These are phyloP conservation scores for Biscogniauxia marginata DNA, from an alignment of 2,329 filamentous ascomycete genomes.

Conservation along the genomic window DNA sequence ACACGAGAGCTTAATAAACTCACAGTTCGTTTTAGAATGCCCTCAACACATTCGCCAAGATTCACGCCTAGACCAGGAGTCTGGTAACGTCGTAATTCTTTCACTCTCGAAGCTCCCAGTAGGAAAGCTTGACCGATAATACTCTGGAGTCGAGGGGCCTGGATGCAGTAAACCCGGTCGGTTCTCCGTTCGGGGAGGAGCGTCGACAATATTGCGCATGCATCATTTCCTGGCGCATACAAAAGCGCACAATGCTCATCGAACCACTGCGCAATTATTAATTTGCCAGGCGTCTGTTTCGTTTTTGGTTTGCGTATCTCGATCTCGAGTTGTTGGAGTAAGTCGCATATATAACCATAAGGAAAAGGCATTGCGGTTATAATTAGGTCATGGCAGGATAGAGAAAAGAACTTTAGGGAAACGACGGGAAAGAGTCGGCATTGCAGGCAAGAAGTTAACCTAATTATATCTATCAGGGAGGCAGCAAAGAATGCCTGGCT, in stretches of 20 bases:
- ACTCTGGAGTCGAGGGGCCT: slow-evolving; percentile 59
- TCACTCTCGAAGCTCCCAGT: slow-evolving; percentile 60
- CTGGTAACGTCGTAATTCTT: slow-evolving; percentile 63
- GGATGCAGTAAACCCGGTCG: slow-evolving; percentile 75
- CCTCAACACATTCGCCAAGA: slow-evolving; percentile 69
- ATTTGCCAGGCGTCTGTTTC: slow-evolving; percentile 30
- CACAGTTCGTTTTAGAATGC: slow-evolving; percentile 61
- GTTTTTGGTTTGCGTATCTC: slow-evolving; percentile 33
- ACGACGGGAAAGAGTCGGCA: neutral
- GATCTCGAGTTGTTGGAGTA: slow-evolving; percentile 67
- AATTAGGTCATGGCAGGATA: neutral
- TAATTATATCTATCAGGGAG: neutral
- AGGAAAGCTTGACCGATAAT: slow-evolving; percentile 67
- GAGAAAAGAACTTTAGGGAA: neutral
- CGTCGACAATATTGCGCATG: slow-evolving; percentile 68
- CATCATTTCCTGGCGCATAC: slow-evolving; percentile 54
- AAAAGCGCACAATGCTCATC: slow-evolving; percentile 57
- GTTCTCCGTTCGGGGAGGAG: slow-evolving; percentile 73
- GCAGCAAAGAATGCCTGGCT: slow-evolving; percentile 7
- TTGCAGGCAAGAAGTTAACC: neutral
- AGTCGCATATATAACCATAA: slow-evolving; percentile 70
- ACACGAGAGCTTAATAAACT: slow-evolving; percentile 28
- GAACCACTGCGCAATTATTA: slow-evolving; percentile 66
- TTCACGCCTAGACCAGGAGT: slow-evolving; percentile 59
- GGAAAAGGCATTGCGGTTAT: slow-evolving; percentile 49